Evolutionary conservation across 164 flowering plant species (phyloP), one percentile per base, ranked within the genome.

Genomic region (Vitis rotundifolia): DNA sequence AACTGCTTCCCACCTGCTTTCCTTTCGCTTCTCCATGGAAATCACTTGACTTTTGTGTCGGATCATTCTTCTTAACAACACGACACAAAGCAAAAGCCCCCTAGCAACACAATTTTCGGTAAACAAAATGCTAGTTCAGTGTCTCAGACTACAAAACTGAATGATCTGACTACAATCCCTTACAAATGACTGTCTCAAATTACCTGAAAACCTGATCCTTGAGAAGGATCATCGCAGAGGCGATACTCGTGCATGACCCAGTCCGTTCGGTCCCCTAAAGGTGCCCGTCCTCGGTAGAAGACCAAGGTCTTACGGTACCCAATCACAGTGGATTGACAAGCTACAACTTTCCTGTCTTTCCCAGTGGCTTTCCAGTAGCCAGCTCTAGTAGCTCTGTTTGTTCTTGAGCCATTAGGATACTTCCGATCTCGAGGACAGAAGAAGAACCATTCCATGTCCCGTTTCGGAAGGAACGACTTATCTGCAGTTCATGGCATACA

Each of bases 351-450:
- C 66, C 97, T 68, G 76, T 92, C 98, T 78, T 94, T 94, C 49
- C 98, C 98, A 18, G 98, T 94, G 73, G 97, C 98, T 82, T 94
- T 94, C 98, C 98, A 94, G 77, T 94, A 94, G 51, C 98, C 98
- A 49, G 91, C 84, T 81, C 73, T 85, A 61, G 98, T 94, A 49
- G 98, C 98, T 80, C 98, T 84, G 69, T 92, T 94, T 52, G 97
- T 86, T 37, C 97, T 82, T 11, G 93, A 92, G 9, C 98, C 97
- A 73, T 90, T 92, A 8, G 96, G 97, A 59, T 94, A 94, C 75
- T 94, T 94, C 15, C 84, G 75, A 66, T 92, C 98, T 5, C 97
- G 82, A 7, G 94, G 94, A 77, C 93, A 88, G 83, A 94, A 94
- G 79, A 94, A 94, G 81, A 89, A 94, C 98, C 97, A 94, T 19